These are phyloP conservation scores for Aspergillus wentii DNA, from an alignment of 495 filamentous ascomycete genomes.

Conservation along the genomic window DNA sequence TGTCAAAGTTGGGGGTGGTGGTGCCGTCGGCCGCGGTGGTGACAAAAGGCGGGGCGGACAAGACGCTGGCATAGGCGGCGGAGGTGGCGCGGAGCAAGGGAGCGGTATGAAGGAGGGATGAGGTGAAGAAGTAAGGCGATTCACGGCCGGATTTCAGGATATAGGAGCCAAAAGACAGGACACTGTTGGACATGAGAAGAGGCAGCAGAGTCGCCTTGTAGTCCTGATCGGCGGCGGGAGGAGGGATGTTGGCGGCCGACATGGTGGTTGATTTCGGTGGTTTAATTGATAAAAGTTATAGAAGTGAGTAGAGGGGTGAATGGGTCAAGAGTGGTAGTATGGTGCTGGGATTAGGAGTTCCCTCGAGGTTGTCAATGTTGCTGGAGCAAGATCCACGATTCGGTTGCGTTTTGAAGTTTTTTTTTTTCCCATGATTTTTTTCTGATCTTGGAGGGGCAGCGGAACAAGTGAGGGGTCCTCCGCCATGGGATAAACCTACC, in stretches of 20 bases:
- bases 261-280: not conserved
- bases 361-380: no score
- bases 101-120: slow-evolving; percentile 76
- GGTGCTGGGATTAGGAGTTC: no score
- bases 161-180: slow-evolving; percentile 85
- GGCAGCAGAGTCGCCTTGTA: slow-evolving; percentile 68
- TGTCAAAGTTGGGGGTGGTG: slow-evolving; percentile 30
- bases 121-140: slow-evolving; percentile 99
- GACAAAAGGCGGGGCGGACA: slow-evolving; percentile 44
- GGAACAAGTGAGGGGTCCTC: no score
- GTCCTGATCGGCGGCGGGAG: slow-evolving; percentile 29
- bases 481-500: no score
- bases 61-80: slow-evolving; percentile 73
- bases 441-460: no score
- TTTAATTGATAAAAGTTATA: no score
- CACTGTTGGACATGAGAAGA: slow-evolving; percentile 63
- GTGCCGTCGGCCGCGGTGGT: slow-evolving; percentile 28
- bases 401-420: no score
- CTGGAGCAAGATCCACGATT: no score
- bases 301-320: no score
- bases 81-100: slow-evolving; percentile 68
- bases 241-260: slow-evolving; percentile 17
- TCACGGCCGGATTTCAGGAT: slow-evolving; percentile 86
- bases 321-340: no score
- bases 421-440: no score